Base-by-base conservation (phyloP, 164 flowering plant genomes). In the Berberis thunbergii region DNA sequence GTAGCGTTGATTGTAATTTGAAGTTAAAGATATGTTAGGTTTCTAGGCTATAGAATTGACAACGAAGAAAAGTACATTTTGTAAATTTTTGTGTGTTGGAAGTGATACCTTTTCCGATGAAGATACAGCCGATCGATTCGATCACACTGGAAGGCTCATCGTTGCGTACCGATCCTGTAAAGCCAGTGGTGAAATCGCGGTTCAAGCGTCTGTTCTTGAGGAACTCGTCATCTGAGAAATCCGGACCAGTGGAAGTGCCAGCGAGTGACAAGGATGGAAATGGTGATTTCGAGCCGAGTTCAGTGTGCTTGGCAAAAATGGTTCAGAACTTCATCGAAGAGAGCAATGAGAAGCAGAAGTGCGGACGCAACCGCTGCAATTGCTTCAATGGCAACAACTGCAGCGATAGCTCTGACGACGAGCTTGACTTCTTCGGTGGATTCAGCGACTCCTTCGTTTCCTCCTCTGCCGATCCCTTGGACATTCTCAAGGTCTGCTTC, bases 291-390 rank as follows among this genome's bases (percentile, higher is more conserved):
- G 96, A 91, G 82, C 98, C 98, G 60, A 91, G 86, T 78, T 87
- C 98, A 6, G 81, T 89, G 40, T 86, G 95, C 48, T 69, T 91
- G 72, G 95, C 80, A 4, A 91, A 86, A 66, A 82, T 89, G 95
- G 98, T 91, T 12, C 91, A 86, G 76, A 84, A 72, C 59, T 91
- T 82, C 79, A 85, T 88, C 2, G 91, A 88, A 67, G 97, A 88
- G 56, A 77, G 46, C 71, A 78, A 72, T 71, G 94, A 88, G 69
- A 86, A 82, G 74, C 88, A 70, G 6, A 80, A 77, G 68, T 79
- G 81, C 38, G 87, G 85, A 46, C 80, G 88, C 26, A 81, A 75
- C 61, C 86, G 97, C 57, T 84, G 95, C 81, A 87, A 84, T 63
- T 91, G 98, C 81, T 89, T 91, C 79, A 84, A 87, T 67, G 87